These are phyloP conservation scores for Paraglomus brasilianum DNA, from an alignment of 192 early-diverging fungal species.

Conservation along the genomic window DNA sequence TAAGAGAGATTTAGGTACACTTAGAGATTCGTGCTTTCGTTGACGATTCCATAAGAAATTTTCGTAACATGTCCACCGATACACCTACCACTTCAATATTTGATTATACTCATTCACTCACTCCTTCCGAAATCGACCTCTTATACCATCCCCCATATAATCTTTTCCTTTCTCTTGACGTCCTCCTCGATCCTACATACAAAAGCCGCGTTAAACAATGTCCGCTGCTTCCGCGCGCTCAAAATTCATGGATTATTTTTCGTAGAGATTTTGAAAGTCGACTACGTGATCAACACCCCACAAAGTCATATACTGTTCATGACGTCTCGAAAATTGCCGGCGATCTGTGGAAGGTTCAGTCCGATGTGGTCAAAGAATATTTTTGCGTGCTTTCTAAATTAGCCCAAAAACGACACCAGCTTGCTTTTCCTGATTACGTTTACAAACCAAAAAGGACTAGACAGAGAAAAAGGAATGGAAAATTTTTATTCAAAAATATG, in stretches of 20 bases:
- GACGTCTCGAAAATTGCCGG: constrained; percentile 14
- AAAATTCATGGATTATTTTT: constrained; percentile 30
- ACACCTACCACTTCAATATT: too few relatives aligned
- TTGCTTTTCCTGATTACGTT: constrained; percentile 10
- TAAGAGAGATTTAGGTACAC: too few relatives aligned
- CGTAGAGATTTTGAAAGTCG: constrained; percentile 23
- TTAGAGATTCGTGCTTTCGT: too few relatives aligned
- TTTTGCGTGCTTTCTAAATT: constrained; percentile 18
- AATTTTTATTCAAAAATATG: too few relatives aligned
- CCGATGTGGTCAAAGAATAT: constrained; percentile 6
- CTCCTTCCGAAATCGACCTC: not conserved
- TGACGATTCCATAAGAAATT: too few relatives aligned
- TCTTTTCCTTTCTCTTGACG: constrained; percentile 2
- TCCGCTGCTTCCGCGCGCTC: not conserved
- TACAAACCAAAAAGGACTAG: constrained; percentile 15
- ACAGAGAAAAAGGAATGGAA: too few relatives aligned
- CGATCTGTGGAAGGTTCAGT: not conserved
- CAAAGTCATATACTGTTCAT: constrained; percentile 3
- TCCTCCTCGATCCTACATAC: not conserved
- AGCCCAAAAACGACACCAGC: constrained; percentile 18
- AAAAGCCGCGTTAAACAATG: not conserved
- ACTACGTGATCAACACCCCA: not conserved
- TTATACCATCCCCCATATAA: constrained; percentile 19
- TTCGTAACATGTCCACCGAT: too few relatives aligned
- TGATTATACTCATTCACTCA: too few relatives aligned